Evolutionary conservation across 2,329 filamentous ascomycete genomes (phyloP).

Genomic region (Fusarium nurragi): DNA sequence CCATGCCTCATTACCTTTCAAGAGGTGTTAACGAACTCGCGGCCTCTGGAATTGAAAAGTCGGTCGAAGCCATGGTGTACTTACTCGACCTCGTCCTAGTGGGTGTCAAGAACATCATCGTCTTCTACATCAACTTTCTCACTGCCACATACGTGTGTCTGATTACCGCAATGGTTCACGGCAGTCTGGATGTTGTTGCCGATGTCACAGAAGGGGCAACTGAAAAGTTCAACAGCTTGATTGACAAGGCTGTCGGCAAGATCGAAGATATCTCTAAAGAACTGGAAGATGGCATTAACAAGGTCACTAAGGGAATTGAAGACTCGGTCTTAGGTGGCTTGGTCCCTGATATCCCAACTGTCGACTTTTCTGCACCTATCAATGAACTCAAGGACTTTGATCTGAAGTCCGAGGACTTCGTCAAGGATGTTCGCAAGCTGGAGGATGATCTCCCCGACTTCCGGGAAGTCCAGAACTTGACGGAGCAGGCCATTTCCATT

Average conservation of each 20-base stretch:
- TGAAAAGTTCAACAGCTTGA: slow-evolving; percentile 58
- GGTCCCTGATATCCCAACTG: slow-evolving; percentile 54
- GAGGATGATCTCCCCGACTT: slow-evolving; percentile 86
- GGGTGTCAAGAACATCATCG: slow-evolving; percentile 84
- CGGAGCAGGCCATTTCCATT: slow-evolving; percentile 74
- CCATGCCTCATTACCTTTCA: slow-evolving; percentile 96
- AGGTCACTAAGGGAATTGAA: slow-evolving; percentile 57
- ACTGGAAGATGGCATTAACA: slow-evolving; percentile 59
- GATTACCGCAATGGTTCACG: slow-evolving; percentile 82
- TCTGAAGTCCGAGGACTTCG: slow-evolving; percentile 72
- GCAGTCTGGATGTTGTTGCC: slow-evolving; percentile 75
- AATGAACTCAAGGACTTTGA: slow-evolving; percentile 74
- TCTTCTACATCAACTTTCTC: slow-evolving; percentile 93
- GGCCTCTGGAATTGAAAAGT: slow-evolving; percentile 80
- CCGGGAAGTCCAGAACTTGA: slow-evolving; percentile 82
- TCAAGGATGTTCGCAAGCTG: slow-evolving; percentile 74
- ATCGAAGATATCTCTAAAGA: slow-evolving; percentile 67
- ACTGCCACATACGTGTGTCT: slow-evolving; percentile 91
- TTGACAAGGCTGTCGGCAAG: slow-evolving; percentile 64
- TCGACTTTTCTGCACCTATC: slow-evolving; percentile 74
- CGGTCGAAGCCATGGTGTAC: slow-evolving; percentile 80
- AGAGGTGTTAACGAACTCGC: slow-evolving; percentile 87
- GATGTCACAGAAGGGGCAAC: slow-evolving; percentile 63
- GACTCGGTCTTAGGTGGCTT: slow-evolving; percentile 61
- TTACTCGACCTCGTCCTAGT: slow-evolving; percentile 83